phyloP scores from a whole-genome alignment of 371 early-diverging fungal genomes.

The Basidiobolus heterosporus region DNA sequence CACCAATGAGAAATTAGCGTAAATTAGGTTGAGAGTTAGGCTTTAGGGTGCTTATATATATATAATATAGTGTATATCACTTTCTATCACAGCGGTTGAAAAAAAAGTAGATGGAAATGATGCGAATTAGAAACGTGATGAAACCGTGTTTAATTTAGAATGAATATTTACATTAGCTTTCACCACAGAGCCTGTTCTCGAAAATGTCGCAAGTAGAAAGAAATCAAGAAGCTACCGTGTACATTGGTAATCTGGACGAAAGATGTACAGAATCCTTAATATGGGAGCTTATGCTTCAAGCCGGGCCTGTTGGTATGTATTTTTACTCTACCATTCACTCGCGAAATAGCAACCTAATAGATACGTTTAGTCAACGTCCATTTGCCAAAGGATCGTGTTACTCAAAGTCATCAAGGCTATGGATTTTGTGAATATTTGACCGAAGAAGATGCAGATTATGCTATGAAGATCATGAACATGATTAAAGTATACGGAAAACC shows the following conservation, averaged over 20 bases:
- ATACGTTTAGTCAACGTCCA: conserved; percentile 64
- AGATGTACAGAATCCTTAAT: conserved; percentile 79
- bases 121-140: too few relatives aligned
- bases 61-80: too few relatives aligned
- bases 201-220: conserved; percentile 23
- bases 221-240: conserved; percentile 92
- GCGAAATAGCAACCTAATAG: neutral
- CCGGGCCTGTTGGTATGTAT: conserved; percentile 78
- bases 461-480: conserved; percentile 90
- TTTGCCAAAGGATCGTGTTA: conserved; percentile 92
- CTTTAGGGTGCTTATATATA: too few relatives aligned
- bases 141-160: too few relatives aligned
- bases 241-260: conserved; percentile 94
- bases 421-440: conserved; percentile 91
- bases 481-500: conserved; percentile 89
- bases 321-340: neutral
- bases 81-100: too few relatives aligned
- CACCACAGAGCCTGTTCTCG: too few relatives aligned
- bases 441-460: conserved; percentile 93
- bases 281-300: conserved; percentile 97
- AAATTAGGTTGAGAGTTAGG: too few relatives aligned
- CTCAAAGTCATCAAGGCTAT: conserved; percentile 85
- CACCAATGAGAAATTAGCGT: too few relatives aligned
- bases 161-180: too few relatives aligned
- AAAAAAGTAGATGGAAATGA: too few relatives aligned